Evolutionary conservation across 75 land plant species (phyloP).

Genomic region (Pseudotsuga menziesii): DNA sequence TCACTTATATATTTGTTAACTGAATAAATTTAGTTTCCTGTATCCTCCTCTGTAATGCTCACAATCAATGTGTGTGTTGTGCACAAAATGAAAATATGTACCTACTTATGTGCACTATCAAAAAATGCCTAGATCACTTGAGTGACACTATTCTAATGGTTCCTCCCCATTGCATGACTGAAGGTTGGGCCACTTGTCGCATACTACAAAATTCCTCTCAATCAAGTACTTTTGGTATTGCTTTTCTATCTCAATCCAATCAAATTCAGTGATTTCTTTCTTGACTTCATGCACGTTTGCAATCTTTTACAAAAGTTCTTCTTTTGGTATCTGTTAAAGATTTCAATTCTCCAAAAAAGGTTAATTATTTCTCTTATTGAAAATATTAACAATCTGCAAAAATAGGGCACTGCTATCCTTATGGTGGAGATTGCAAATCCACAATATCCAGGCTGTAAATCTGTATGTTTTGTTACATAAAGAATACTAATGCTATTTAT

Average conservation of each 20-base stretch:
- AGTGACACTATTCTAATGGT: neutral
- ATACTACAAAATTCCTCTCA: conserved; percentile 77
- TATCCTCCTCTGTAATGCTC: neutral
- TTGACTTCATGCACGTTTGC: neutral
- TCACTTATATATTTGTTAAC: neutral
- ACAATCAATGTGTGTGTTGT: neutral
- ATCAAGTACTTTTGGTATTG: conserved; percentile 87
- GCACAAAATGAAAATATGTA: neutral
- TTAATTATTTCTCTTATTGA: no score
- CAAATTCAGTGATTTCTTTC: neutral
- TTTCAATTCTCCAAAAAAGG: neutral
- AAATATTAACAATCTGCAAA: neutral
- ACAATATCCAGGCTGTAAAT: neutral
- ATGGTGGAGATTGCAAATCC: neutral
- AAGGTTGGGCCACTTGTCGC: conserved; percentile 76
- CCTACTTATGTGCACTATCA: neutral
- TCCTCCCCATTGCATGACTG: conserved; percentile 6
- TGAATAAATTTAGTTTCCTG: no score
- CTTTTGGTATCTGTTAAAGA: no score
- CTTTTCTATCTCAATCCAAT: neutral
- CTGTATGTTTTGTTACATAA: neutral
- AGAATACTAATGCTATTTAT: neutral
- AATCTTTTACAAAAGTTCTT: no score
- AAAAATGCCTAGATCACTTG: neutral
- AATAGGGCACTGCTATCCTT: neutral